Evolutionary conservation across 2,329 filamentous ascomycete species (phyloP), one percentile per base, ranked within the genome.

Genomic region (Colletotrichum zoysiae): DNA sequence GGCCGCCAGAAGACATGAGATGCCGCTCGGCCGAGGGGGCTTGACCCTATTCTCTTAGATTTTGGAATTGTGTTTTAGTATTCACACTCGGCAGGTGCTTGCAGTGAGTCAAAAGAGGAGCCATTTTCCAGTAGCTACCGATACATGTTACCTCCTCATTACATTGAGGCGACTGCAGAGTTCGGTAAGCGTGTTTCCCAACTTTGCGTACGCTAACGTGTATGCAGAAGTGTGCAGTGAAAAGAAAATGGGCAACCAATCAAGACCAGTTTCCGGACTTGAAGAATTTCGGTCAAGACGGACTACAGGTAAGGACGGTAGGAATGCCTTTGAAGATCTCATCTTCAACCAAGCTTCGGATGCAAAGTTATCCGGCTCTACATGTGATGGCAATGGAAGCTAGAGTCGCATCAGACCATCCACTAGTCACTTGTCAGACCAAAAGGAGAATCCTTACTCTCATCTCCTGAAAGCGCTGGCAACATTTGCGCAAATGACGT

Each of bases 401-500:
- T 30, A 35, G 26, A 55, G 1, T 8, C 8, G 26, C 6, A 20
- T n/a, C 12, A 3, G 14, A 35, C 23, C 50, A 26, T 30, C 14
- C 30, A 20, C 30, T 55, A 12, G 51, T 26, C 14, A 51, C 50
- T 51, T 5, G 5, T 55, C 30, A 7, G 30, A 20, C 4, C 7
- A 9, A 55, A 18, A 55, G 16, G 5, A 20, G 30, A 30, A 35
- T 30, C 23, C 23, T 30, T 30, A 30, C 50, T 16, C 23, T 26
- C 11, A 16, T 30, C 20, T 26, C 7, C 23, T n/a, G 11, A 16
- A 1, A 48, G 20, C 3, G 18, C 42, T 11, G 40, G 33, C 20
- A 48, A 23, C 16, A 3, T 3, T 48, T 48, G 12, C 12, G 42
- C 26, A 48, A 8, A 51, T 71, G 69, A 68, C 69, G 65, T 71